A percentile compares a stretch with the other conserved stretches of the same genome.
These are phyloP conservation scores for Colletotrichum sp. DNA, from an alignment of 2,329 filamentous ascomycete genomes.

Conservation along the genomic window DNA sequence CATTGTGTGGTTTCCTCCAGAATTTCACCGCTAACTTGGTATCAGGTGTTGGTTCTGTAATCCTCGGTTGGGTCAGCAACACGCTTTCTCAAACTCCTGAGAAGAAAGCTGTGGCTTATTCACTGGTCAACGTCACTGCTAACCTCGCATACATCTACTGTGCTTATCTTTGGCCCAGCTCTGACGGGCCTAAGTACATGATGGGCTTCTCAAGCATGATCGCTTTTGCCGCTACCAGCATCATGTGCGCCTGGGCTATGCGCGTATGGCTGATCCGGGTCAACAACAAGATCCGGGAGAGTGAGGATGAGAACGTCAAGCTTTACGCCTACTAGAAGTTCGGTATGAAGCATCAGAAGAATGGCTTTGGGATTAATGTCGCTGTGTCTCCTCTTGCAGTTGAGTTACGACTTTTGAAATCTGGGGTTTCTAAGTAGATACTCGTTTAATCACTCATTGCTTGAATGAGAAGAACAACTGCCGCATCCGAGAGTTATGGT, in stretches of 20 bases:
- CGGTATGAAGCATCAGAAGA: neutral
- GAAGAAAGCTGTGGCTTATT: conserved; percentile 69
- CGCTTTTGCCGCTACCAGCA: conserved; percentile 36
- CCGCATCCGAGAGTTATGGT: neutral
- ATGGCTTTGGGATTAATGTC: neutral
- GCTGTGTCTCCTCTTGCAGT: neutral
- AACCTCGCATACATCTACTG: conserved; percentile 63
- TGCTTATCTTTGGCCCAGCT: conserved; percentile 54
- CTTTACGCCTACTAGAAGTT: conserved; percentile 23
- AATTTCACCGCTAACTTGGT: neutral
- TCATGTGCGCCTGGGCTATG: conserved; percentile 20
- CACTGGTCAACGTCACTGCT: conserved; percentile 58
- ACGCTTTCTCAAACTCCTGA: conserved; percentile 76
- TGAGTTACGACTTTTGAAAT: neutral
- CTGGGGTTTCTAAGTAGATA: neutral
- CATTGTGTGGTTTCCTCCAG: neutral
- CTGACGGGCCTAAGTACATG: conserved; percentile 53
- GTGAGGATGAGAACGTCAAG: conserved; percentile 21
- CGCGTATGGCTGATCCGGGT: conserved; percentile 21
- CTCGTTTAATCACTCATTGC: neutral
- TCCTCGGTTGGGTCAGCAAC: conserved; percentile 76
- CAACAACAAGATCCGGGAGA: conserved; percentile 25
- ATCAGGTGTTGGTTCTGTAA: neutral
- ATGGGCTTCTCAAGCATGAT: conserved; percentile 71
- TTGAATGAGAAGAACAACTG: neutral